Conservation (phyloP, 768 basidiomycete genomes). For the Tephrocybe sp. region DNA sequence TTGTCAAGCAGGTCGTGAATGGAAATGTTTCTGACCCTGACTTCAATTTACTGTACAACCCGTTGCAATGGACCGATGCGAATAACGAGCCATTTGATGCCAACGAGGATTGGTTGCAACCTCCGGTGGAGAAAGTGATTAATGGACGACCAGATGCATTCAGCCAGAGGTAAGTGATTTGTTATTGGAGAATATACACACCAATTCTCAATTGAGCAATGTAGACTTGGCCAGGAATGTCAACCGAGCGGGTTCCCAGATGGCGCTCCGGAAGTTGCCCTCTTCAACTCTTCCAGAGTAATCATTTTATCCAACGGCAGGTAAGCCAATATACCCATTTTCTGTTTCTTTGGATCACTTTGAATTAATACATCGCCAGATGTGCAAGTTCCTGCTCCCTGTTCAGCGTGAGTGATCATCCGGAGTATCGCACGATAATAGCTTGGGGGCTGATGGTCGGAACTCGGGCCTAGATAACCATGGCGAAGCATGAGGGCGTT, state of each 20-base stretch:
- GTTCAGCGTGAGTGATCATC: constrained; percentile 41
- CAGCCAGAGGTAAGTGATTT: constrained; percentile 38
- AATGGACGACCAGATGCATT: constrained; percentile 51
- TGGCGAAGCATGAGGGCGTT: constrained; percentile 56
- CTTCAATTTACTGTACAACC: constrained; percentile 44
- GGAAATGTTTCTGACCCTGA: constrained; percentile 41
- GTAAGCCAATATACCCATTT: constrained; percentile 19
- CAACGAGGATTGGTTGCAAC: constrained; percentile 45
- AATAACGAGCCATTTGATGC: constrained; percentile 41
- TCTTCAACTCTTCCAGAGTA: constrained; percentile 49
- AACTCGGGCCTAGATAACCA: constrained; percentile 44
- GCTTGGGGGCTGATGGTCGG: neutral
- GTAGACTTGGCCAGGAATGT: constrained; percentile 46
- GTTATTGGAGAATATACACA: neutral
- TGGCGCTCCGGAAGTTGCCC: constrained; percentile 36
- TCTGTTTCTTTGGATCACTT: neutral
- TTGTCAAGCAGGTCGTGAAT: constrained; percentile 41
- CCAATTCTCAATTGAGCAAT: neutral
- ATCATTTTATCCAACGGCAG: constrained; percentile 58
- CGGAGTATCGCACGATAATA: neutral
- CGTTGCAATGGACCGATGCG: constrained; percentile 45
- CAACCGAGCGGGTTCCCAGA: constrained; percentile 26
- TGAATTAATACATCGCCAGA: constrained; percentile 23
- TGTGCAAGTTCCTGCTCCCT: constrained; percentile 48
- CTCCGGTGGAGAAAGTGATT: constrained; percentile 37